Evolutionary conservation across 208 protist genomes (phyloP).

Genomic region (Vickermania ingenoplastis): DNA sequence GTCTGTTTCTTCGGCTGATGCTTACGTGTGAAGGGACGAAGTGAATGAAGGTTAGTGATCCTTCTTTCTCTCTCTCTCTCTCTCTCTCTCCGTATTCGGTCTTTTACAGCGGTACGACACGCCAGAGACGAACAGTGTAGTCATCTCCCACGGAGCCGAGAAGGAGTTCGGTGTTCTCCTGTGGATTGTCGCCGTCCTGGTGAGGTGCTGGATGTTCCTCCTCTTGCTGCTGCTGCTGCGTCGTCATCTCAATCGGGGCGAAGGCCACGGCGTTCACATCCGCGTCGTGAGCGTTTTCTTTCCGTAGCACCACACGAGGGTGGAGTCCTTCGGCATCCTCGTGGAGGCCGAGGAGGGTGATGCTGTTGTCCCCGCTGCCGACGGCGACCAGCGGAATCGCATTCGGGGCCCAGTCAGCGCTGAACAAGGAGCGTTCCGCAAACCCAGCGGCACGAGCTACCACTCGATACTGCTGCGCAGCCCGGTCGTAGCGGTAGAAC

Average conservation of each 20-base stretch:
- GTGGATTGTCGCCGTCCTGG: constrained; percentile 3
- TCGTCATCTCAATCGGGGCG: constrained; percentile 6
- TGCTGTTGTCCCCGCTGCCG: constrained; percentile 76
- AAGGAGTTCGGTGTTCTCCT: constrained; percentile 12
- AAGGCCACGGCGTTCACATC: constrained; percentile 83
- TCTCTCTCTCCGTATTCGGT: too few relatives aligned
- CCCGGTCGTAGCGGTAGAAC: constrained; percentile 27
- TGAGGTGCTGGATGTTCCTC: background rate
- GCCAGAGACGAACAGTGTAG: constrained; percentile 54
- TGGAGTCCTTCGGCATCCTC: constrained; percentile 10
- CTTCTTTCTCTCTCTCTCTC: too few relatives aligned
- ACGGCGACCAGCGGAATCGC: constrained; percentile 46
- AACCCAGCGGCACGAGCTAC: constrained; percentile 31
- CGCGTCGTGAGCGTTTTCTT: constrained; percentile 42
- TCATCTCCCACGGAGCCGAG: constrained; percentile 75
- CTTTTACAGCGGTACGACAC: constrained; percentile 14
- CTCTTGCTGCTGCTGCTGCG: background rate
- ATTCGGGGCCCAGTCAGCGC: constrained; percentile 55
- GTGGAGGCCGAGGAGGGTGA: constrained; percentile 57
- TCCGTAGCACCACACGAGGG: constrained; percentile 20
- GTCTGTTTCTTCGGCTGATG: too few relatives aligned
- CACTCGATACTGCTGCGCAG: background rate
- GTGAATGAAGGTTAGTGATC: too few relatives aligned
- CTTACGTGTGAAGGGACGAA: too few relatives aligned
- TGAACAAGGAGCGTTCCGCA: constrained; percentile 63